Evolutionary conservation across 2,329 filamentous ascomycete species (phyloP), one percentile per base, ranked within the genome.

Genomic region (Penicillium sp.): DNA sequence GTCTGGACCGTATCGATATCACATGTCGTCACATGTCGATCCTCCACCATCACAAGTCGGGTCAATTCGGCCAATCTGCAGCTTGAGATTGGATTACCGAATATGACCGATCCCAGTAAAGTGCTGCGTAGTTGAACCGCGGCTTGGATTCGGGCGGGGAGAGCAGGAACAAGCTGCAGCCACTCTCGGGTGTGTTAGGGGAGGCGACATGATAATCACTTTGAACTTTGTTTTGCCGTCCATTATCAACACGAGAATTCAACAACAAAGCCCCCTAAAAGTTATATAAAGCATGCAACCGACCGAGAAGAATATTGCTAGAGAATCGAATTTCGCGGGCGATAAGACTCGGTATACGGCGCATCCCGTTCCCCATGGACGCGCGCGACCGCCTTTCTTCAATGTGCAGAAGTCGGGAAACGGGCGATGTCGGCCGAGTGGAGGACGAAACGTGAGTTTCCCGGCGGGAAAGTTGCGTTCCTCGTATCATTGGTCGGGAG

Each of bases 391-490:
- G 46, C 46, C 42, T 60, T 55, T 23, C 43, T 31, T 6, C 13
- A 35, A 21, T 25, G 48, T 19, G 48, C 16, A 21, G 37, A 39
- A 23, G 44, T n/a, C 60, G 61, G 59, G 57, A 52, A 64, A 60
- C 50, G 46, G 56, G 55, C 35, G 35, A 58, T 58, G 39, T 68
- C 66, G 66, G 66, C 66, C 65, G 66, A 68, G 63, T 62, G 60
- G 62, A 62, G 53, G 19, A n/a, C 4, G 39, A 26, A 10, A 11
- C 7, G n/a, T 10, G 44, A 52, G 59, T 67, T 68, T 62, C 54
- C 66, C 66, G 63, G 29, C 59, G 66, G 66, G 21, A 63, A 68
- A 66, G 51, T 35, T 21, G 33, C 25, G 10, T 39, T 13, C 11
- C 11, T 31, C 31, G 31, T 14, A 33, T 35, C 23, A 27, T 47